These are phyloP conservation scores for Ochetophila trinervis DNA, from an alignment of 306 rosid genomes.

Conservation along the genomic window DNA sequence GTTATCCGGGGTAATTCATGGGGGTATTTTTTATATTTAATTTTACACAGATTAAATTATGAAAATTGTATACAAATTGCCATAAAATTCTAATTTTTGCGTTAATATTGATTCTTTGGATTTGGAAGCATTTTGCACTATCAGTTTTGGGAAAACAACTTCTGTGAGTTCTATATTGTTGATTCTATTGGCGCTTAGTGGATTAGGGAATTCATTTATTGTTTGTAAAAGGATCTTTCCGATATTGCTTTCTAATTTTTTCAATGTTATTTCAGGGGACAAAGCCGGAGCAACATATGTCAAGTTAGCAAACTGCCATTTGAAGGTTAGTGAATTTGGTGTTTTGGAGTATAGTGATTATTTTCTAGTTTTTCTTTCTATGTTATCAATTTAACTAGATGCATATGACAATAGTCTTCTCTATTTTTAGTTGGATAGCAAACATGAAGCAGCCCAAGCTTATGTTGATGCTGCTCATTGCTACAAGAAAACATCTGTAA, in stretches of 20 bases:
- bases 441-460: constrained; percentile 94
- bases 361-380: background rate
- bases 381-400: background rate
- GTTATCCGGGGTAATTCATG: too few relatives aligned
- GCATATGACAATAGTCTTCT: background rate
- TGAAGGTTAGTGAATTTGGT: constrained; percentile 53
- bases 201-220: background rate
- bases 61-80: too few relatives aligned
- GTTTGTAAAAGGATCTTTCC: background rate
- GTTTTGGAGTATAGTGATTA: constrained; percentile 7
- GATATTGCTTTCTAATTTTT: constrained; percentile 18
- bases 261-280: constrained; percentile 59
- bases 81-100: too few relatives aligned
- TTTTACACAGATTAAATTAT: too few relatives aligned
- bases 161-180: background rate
- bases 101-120: background rate
- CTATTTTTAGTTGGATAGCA: constrained; percentile 67
- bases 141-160: background rate
- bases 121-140: background rate
- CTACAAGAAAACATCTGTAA: constrained; percentile 70
- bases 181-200: background rate
- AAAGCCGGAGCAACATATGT: constrained; percentile 70
- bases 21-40: too few relatives aligned
- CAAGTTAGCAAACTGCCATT: constrained; percentile 76
- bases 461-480: constrained; percentile 90